Evolutionary conservation across 176 grass and related monocot genomes (phyloP).

Genomic region (Triticum monococcum): DNA sequence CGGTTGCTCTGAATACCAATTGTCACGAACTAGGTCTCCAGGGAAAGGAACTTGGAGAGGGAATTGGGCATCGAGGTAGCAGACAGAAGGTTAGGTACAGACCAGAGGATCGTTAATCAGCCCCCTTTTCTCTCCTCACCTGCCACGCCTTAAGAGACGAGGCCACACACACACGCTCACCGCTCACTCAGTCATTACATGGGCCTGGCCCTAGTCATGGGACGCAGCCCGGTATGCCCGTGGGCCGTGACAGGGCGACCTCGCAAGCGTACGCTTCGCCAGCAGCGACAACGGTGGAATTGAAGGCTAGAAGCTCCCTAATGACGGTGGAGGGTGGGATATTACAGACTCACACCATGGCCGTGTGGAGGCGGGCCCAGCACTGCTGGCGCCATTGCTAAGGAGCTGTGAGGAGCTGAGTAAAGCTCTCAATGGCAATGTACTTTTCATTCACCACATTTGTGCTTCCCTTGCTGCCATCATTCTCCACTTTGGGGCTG

Average conservation of each 20-base stretch:
- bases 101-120: neutral
- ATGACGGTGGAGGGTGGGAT: constrained; percentile 59
- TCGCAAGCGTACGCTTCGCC: constrained; percentile 61
- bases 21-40: constrained; percentile 1
- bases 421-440: neutral
- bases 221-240: too few species aligned
- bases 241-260: constrained; percentile 22
- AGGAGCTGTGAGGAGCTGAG: neutral
- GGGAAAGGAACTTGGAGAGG: constrained; percentile 21
- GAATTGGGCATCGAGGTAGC: too few species aligned
- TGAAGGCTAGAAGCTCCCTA: constrained; percentile 64
- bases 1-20: too few species aligned
- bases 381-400: neutral
- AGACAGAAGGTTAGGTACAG: constrained; percentile 37
- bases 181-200: too few species aligned
- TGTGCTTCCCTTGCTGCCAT: neutral
- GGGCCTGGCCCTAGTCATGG: too few species aligned
- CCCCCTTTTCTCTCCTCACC: too few species aligned
- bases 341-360: constrained; percentile 56
- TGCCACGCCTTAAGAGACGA: too few species aligned
- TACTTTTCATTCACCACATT: neutral
- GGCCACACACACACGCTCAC: too few species aligned
- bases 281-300: constrained; percentile 46
- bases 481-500: neutral
- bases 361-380: constrained; percentile 13